These are phyloP conservation scores for Salix arbutifolia DNA, from an alignment of 345 rosid genomes.

Conservation along the genomic window DNA sequence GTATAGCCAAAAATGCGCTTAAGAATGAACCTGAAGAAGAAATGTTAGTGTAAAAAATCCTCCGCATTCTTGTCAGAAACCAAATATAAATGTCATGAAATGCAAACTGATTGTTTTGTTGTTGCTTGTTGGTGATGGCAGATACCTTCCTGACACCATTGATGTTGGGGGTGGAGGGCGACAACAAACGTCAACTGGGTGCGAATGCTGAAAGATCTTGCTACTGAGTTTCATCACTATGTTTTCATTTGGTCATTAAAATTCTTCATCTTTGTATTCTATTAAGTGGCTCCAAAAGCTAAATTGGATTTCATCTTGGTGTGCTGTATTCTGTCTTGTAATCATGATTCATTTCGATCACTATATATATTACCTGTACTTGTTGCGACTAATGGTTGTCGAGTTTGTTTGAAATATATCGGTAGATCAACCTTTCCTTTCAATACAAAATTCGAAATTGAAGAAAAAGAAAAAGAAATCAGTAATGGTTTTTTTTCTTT, in stretches of 20 bases:
- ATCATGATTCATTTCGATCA: neutral
- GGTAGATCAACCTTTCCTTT: neutral
- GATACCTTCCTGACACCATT: slow-evolving; percentile 74
- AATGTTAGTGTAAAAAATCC: slow-evolving; percentile 40
- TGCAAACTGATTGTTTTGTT: slow-evolving; percentile 4
- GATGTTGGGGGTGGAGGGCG: slow-evolving; percentile 54
- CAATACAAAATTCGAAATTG: neutral
- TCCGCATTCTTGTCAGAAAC: neutral
- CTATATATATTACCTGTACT: neutral
- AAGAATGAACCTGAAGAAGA: slow-evolving; percentile 92
- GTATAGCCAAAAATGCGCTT: slow-evolving; percentile 81
- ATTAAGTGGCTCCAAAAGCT: neutral
- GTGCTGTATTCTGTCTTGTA: neutral
- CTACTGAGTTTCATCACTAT: neutral
- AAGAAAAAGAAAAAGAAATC: neutral
- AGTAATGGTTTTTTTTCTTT: no score
- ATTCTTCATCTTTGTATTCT: neutral
- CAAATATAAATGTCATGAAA: neutral
- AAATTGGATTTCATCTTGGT: neutral
- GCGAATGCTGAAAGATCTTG: slow-evolving; percentile 46
- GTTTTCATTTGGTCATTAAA: neutral
- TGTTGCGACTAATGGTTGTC: neutral
- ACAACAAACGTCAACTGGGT: slow-evolving; percentile 65
- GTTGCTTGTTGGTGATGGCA: slow-evolving; percentile 21
- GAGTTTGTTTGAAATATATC: neutral